Evolutionary conservation across 2,329 filamentous ascomycete genomes (phyloP).

Genomic region (Nothophoma quercina): DNA sequence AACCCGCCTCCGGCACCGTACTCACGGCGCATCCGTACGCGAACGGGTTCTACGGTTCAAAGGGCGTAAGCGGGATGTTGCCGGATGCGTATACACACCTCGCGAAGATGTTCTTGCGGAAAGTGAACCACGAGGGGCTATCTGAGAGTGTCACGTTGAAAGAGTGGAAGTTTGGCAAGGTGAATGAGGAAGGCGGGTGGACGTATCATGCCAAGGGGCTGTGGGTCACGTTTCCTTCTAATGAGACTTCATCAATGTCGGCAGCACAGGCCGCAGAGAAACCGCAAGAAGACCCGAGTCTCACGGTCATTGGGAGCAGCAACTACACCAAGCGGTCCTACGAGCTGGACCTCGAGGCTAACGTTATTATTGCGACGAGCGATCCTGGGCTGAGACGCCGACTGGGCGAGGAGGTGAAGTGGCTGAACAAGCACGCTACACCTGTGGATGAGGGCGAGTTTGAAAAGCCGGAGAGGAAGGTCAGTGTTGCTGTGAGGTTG

Average conservation of each 20-base stretch:
- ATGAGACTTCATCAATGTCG: conserved; percentile 30
- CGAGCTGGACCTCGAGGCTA: conserved; percentile 87
- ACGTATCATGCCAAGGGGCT: conserved; percentile 98
- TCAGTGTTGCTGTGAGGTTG: conserved; percentile 82
- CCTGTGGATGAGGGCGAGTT: conserved; percentile 79
- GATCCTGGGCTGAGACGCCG: conserved; percentile 75
- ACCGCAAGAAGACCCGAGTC: conserved; percentile 69
- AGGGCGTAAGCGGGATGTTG: conserved; percentile 86
- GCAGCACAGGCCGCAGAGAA: conserved; percentile 40
- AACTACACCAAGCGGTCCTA: conserved; percentile 98
- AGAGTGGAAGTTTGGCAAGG: conserved; percentile 86
- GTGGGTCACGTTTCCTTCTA: conserved; percentile 78
- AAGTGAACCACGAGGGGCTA: conserved; percentile 61
- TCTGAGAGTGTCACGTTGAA: conserved; percentile 72
- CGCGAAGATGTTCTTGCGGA: conserved; percentile 78
- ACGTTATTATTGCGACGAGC: conserved; percentile 82
- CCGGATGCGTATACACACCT: conserved; percentile 93
- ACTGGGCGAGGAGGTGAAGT: conserved; percentile 80
- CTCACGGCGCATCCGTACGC: conserved; percentile 92
- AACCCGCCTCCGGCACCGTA: conserved; percentile 75
- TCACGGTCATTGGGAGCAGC: conserved; percentile 87
- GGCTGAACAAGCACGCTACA: conserved; percentile 77
- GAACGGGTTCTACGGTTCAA: conserved; percentile 92
- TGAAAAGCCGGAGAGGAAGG: conserved; percentile 79
- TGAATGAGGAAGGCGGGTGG: conserved; percentile 85